Evolutionary conservation across 768 basidiomycete species (phyloP).

Genomic region (Russula emetica): DNA sequence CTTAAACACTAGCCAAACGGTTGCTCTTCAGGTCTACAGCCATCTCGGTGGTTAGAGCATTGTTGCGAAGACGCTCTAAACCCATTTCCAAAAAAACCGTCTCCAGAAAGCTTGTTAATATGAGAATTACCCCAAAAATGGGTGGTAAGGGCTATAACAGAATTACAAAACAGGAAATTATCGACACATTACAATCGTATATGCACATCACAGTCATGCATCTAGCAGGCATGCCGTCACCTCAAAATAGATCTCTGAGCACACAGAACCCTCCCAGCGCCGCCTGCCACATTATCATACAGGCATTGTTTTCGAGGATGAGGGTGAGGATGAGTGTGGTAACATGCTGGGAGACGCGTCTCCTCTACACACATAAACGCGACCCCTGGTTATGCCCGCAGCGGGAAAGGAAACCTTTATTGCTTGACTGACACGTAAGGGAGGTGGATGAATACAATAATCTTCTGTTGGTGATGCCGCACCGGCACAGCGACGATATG

Average conservation of each 20-base stretch:
- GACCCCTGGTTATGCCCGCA: conserved; percentile 2
- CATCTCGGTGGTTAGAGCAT: no score
- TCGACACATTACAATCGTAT: not conserved
- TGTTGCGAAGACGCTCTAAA: no score
- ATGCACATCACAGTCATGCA: not conserved
- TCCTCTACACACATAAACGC: not conserved
- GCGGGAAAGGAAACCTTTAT: conserved; percentile 7
- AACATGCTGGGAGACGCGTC: not conserved
- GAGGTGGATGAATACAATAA: not conserved
- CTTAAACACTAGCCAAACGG: no score
- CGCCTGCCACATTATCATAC: not conserved
- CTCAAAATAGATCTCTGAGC: no score
- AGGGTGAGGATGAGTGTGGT: not conserved
- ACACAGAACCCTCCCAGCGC: no score
- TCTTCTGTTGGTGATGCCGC: not conserved
- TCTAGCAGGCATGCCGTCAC: no score
- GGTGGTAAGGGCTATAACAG: not conserved
- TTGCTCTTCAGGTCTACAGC: no score
- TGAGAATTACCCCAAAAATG: no score
- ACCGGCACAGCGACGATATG: not conserved
- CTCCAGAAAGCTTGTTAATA: no score
- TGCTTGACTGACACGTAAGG: not conserved
- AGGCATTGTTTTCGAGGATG: not conserved
- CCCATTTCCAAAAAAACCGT: no score
- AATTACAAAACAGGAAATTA: not conserved